phyloP scores from a whole-genome alignment of 768 basidiomycete species.

The Mycena polygramma region DNA sequence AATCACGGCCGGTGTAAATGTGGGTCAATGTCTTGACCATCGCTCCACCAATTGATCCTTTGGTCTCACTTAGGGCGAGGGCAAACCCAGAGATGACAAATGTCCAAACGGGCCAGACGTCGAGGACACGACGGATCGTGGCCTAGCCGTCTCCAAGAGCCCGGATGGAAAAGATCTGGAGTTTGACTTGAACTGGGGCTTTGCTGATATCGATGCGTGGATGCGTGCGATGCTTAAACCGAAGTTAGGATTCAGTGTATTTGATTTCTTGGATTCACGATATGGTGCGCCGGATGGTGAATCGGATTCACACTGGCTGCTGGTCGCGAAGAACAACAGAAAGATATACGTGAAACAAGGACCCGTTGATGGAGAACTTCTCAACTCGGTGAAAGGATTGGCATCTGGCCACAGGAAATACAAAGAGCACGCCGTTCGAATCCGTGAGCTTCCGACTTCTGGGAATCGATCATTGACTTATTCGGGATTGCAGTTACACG shows the following conservation, averaged over 20 bases:
- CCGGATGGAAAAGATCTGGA: slow-evolving; percentile 2
- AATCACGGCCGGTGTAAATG: neutral
- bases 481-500: too few species aligned
- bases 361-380: neutral
- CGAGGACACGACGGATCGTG: neutral
- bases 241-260: neutral
- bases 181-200: neutral
- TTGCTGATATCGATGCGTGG: neutral
- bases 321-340: neutral
- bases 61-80: neutral
- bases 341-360: neutral
- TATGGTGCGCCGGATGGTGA: slow-evolving; percentile 1
- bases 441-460: neutral
- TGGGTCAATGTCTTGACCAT: neutral
- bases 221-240: neutral
- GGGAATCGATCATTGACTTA: too few species aligned
- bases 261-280: neutral
- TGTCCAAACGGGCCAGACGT: slow-evolving; percentile 1
- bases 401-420: slow-evolving; percentile 1
- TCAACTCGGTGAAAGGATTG: neutral
- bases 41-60: neutral
- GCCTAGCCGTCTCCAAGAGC: slow-evolving; percentile 2
- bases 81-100: neutral
- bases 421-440: neutral
- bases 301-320: slow-evolving; percentile 1